Conservation (phyloP, 2,329 filamentous ascomycete genomes). For the Ophidiomyces ophidiicola region DNA sequence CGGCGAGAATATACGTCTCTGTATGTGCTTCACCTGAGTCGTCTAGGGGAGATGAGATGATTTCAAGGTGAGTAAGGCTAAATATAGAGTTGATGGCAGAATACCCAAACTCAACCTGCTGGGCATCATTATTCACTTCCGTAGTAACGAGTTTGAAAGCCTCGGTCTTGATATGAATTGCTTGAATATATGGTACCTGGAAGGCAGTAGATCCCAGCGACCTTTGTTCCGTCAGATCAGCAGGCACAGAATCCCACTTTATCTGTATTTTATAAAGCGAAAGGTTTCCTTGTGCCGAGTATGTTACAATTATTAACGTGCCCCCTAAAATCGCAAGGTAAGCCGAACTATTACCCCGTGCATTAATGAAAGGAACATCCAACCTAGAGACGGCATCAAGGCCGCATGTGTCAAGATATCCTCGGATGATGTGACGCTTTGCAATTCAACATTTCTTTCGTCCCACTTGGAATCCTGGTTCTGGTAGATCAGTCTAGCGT, state of each 20-base stretch:
- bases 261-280: constrained; percentile 62
- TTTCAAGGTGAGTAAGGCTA: constrained; percentile 61
- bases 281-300: constrained; percentile 53
- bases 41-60: constrained; percentile 56
- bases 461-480: constrained; percentile 61
- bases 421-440: constrained; percentile 58
- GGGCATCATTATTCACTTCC: constrained; percentile 17
- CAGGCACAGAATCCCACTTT: constrained; percentile 51
- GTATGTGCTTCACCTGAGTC: constrained; percentile 40
- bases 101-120: constrained; percentile 19
- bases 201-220: not conserved
- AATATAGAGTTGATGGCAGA: constrained; percentile 28
- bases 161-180: constrained; percentile 29
- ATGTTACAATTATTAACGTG: constrained; percentile 28
- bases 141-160: constrained; percentile 24
- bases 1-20: constrained; percentile 55
- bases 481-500: constrained; percentile 64
- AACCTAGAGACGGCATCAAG: constrained; percentile 58
- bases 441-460: constrained; percentile 61
- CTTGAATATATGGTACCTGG: constrained; percentile 26
- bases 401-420: constrained; percentile 71
- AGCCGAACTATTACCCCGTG: not conserved
- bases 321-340: constrained; percentile 14
- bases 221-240: constrained; percentile 40
- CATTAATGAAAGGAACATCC: not conserved